Conservation (phyloP, 768 basidiomycete genomes). For the Collybia nuda region DNA sequence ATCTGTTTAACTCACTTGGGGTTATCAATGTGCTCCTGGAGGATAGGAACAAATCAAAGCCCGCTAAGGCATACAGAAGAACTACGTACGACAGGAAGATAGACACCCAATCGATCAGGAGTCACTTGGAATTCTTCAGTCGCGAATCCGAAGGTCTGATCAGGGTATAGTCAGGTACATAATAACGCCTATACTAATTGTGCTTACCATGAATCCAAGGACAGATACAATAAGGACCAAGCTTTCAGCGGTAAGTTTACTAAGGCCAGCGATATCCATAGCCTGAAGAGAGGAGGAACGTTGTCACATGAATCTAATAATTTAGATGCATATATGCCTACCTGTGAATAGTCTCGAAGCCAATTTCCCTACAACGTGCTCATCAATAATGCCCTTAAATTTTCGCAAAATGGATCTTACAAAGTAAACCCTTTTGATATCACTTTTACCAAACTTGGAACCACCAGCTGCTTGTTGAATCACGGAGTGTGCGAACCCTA, state of each 20-base stretch:
- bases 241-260: slow-evolving; percentile 63
- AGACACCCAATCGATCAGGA: slow-evolving; percentile 71
- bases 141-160: slow-evolving; percentile 60
- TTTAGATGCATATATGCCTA: slow-evolving; percentile 13
- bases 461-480: slow-evolving; percentile 45
- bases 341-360: slow-evolving; percentile 71
- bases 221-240: slow-evolving; percentile 59
- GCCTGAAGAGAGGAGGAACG: slow-evolving; percentile 34
- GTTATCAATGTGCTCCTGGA: slow-evolving; percentile 75
- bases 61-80: neutral
- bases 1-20: slow-evolving; percentile 48
- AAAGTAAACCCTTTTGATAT: slow-evolving; percentile 70
- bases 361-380: slow-evolving; percentile 51
- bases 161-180: neutral
- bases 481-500: slow-evolving; percentile 50
- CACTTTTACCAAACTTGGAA: slow-evolving; percentile 60
- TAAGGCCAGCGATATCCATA: slow-evolving; percentile 71
- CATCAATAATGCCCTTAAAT: neutral
- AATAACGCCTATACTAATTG: neutral
- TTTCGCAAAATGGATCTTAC: slow-evolving; percentile 27
- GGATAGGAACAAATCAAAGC: neutral
- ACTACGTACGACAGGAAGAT: slow-evolving; percentile 58
- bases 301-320: slow-evolving; percentile 1
- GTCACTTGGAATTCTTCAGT: slow-evolving; percentile 74
- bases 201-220: slow-evolving; percentile 53